phyloP scores from a whole-genome alignment of 1,284 basidiomycete genomes.

The Neonothopanus nambi region DNA sequence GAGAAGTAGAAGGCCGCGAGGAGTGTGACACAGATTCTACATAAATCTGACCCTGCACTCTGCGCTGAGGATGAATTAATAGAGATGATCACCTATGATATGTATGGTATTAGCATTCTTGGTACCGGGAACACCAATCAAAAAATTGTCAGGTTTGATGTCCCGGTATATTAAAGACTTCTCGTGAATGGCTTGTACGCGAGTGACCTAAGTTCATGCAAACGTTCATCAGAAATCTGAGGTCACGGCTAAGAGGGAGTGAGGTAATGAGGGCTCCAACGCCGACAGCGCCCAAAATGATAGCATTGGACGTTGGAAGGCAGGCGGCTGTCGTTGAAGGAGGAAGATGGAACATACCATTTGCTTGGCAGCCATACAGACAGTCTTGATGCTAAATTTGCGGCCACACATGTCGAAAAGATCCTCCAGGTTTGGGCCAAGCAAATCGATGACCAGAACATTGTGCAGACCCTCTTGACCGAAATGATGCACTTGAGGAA shows the following conservation, averaged over 20 bases:
- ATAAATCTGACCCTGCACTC: too few species aligned
- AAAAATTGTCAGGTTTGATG: constrained; percentile 99
- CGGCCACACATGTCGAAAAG: constrained; percentile 98
- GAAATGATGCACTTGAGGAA: constrained; percentile 98
- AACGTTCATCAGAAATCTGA: background rate
- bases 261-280: background rate
- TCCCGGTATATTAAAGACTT: constrained; percentile 99
- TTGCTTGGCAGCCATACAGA: constrained; percentile 98
- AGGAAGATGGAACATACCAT: constrained; percentile 67
- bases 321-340: too few species aligned
- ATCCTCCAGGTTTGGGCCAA: constrained; percentile 96
- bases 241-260: background rate
- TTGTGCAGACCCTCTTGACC: constrained; percentile 99
- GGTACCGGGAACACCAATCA: constrained; percentile 93
- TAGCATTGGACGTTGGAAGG: too few species aligned
- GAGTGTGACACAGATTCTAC: background rate
- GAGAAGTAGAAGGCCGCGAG: constrained; percentile 3
- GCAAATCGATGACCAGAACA: constrained; percentile 93
- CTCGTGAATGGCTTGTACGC: constrained; percentile 97
- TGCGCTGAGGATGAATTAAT: background rate
- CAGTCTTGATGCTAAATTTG: constrained; percentile 96
- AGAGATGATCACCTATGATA: constrained; percentile 68
- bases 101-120: constrained; percentile 90
- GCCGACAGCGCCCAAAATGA: background rate
- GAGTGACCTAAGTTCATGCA: constrained; percentile 70